Conservation (phyloP, 1,284 basidiomycete genomes). For the Farysia itapuensis region DNA sequence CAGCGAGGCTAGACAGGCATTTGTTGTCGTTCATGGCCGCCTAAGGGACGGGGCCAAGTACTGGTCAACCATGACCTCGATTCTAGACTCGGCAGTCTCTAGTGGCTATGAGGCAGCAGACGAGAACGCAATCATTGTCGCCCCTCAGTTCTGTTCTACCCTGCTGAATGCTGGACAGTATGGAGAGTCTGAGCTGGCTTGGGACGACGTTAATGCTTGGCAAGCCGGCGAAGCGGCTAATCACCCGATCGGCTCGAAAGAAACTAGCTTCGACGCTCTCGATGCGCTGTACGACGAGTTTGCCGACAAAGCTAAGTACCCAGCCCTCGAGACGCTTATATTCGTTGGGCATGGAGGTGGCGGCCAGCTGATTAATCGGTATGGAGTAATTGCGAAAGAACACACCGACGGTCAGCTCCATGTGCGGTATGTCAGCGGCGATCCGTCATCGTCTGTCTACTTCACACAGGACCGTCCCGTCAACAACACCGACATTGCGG, state of each 20-base stretch:
- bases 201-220: slow-evolving; percentile 55
- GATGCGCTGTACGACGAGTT: slow-evolving; percentile 50
- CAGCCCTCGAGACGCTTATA: slow-evolving; percentile 43
- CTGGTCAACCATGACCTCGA: slow-evolving; percentile 49
- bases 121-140: slow-evolving; percentile 42
- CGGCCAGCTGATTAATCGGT: slow-evolving; percentile 53
- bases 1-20: slow-evolving; percentile 37
- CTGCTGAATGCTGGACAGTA: slow-evolving; percentile 50
- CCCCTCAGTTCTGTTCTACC: slow-evolving; percentile 50
- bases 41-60: slow-evolving; percentile 46
- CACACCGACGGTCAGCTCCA: slow-evolving; percentile 7
- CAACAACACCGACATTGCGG: slow-evolving; percentile 28
- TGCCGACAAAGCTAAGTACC: slow-evolving; percentile 35
- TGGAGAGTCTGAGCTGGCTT: slow-evolving; percentile 39
- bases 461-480: slow-evolving; percentile 52
- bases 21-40: slow-evolving; percentile 56
- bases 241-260: slow-evolving; percentile 35
- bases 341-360: slow-evolving; percentile 59
- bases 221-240: slow-evolving; percentile 49
- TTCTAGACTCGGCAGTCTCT: slow-evolving; percentile 29
- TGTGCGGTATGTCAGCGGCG: slow-evolving; percentile 53
- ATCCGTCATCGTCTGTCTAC: slow-evolving; percentile 48
- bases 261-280: slow-evolving; percentile 51
- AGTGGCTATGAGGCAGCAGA: slow-evolving; percentile 19
- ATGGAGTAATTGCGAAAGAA: slow-evolving; percentile 47